phyloP scores from a whole-genome alignment of 179 eudicot species.

The Gypsophila paniculata region DNA sequence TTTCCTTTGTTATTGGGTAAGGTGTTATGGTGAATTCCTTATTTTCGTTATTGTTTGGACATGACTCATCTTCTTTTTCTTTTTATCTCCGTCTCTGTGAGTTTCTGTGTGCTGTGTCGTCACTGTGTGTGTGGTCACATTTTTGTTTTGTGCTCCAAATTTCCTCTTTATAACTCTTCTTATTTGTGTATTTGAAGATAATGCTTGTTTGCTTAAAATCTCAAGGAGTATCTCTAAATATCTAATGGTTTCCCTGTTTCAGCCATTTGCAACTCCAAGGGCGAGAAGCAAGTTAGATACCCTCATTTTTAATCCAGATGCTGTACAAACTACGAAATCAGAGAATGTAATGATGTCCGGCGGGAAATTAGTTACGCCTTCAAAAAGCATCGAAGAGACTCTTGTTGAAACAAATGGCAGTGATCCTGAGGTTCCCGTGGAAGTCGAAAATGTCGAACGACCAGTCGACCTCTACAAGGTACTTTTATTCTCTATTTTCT shows the following conservation, averaged over 20 bases:
- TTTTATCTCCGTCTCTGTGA: background rate
- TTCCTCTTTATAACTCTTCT: background rate
- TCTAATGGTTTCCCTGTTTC: constrained; percentile 21
- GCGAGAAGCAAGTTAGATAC: constrained; percentile 81
- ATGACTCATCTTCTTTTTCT: background rate
- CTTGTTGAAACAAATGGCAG: constrained; percentile 28
- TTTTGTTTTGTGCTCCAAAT: background rate
- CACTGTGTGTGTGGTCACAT: background rate
- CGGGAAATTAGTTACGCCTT: constrained; percentile 24
- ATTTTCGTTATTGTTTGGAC: background rate
- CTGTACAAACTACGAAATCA: constrained; percentile 35
- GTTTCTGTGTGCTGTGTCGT: background rate
- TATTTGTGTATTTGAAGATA: background rate
- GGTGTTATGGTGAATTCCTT: background rate
- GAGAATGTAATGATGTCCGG: constrained; percentile 30
- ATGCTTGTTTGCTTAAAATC: background rate
- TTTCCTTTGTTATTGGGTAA: background rate
- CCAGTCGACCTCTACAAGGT: constrained; percentile 98
- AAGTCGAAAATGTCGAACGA: constrained; percentile 74
- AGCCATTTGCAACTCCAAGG: constrained; percentile 81
- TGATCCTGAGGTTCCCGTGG: constrained; percentile 51
- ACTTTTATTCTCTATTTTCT: constrained; percentile 16
- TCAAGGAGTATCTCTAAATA: constrained; percentile 12
- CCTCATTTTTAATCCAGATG: constrained; percentile 61
- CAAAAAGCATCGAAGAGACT: constrained; percentile 23